Percentiles rank a stretch among this genome's conserved stretches.
These are phyloP conservation scores for Pyracantha coccinea DNA, from an alignment of 331 rosid genomes.

Conservation along the genomic window DNA sequence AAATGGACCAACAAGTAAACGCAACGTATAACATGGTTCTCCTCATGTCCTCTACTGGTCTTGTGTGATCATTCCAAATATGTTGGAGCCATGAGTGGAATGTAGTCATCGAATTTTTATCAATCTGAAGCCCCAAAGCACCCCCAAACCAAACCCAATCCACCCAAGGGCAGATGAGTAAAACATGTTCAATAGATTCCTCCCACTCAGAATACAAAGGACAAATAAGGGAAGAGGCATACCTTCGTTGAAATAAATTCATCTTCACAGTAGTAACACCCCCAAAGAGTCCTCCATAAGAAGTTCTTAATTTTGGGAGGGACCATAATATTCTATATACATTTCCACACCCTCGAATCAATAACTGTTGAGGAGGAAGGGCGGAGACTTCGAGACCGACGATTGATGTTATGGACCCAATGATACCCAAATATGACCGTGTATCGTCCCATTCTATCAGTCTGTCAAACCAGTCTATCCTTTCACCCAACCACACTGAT, in stretches of 20 bases:
- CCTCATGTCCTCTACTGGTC: fast-evolving
- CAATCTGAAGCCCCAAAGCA: not conserved
- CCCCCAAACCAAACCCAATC: not conserved
- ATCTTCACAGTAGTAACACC: not conserved
- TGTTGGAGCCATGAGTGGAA: not conserved
- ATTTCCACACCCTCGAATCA: not conserved
- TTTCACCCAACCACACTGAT: not conserved
- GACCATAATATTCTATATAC: not conserved
- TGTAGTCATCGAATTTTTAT: not conserved
- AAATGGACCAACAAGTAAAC: not conserved
- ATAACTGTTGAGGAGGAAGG: not conserved
- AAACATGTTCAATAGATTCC: not conserved
- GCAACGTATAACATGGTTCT: too few relatives aligned
- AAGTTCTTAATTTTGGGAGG: not conserved
- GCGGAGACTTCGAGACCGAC: fast-evolving
- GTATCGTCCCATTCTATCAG: too few relatives aligned
- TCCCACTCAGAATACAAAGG: not conserved
- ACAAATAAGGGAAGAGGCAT: not conserved
- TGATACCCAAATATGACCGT: not conserved
- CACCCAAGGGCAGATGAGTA: not conserved
- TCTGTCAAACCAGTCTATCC: not conserved
- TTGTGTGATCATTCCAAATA: not conserved
- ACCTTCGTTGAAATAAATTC: not conserved
- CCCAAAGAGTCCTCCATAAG: not conserved
- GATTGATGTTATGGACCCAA: not conserved